Conservation (phyloP, 2,329 filamentous ascomycete species). For the Onygena corvina region DNA sequence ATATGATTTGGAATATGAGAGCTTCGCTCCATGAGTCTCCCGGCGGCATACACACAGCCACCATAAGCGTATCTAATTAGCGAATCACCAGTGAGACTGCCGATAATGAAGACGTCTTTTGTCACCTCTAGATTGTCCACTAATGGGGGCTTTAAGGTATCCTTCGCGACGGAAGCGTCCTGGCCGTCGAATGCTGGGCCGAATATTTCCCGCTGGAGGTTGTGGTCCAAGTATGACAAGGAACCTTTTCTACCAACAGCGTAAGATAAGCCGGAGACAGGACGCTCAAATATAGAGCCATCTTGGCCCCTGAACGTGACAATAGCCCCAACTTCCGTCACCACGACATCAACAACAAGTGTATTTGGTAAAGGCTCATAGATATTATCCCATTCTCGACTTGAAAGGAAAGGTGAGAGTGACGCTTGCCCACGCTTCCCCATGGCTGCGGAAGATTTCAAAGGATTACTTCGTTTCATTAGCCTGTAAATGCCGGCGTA, state of each 20-base stretch:
- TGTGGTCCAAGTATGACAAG: slow-evolving; percentile 39
- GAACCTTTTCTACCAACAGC: slow-evolving; percentile 46
- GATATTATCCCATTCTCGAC: slow-evolving; percentile 38
- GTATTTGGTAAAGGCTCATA: slow-evolving; percentile 48
- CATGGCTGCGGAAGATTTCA: slow-evolving; percentile 11
- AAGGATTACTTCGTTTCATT: slow-evolving; percentile 44
- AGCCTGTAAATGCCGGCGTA: slow-evolving; percentile 49
- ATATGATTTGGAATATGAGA: neutral
- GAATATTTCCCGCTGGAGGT: slow-evolving; percentile 39
- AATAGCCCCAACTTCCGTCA: slow-evolving; percentile 22
- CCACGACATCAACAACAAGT: slow-evolving; percentile 32
- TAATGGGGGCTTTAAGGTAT: slow-evolving; percentile 43
- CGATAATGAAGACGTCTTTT: slow-evolving; percentile 43
- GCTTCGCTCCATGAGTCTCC: slow-evolving; percentile 33
- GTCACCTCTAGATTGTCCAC: slow-evolving; percentile 43
- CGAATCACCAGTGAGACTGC: slow-evolving; percentile 49
- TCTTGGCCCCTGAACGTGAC: slow-evolving; percentile 36
- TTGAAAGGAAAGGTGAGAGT: slow-evolving; percentile 37
- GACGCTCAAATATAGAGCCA: slow-evolving; percentile 34
- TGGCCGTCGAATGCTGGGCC: slow-evolving; percentile 15
- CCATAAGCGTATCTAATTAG: slow-evolving; percentile 49
- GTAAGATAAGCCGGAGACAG: slow-evolving; percentile 42
- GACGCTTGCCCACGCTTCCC: slow-evolving; percentile 22
- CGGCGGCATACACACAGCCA: slow-evolving; percentile 46
- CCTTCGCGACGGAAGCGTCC: slow-evolving; percentile 37